Base-by-base conservation (phyloP, 805 yeast species). In the Candida chauliodis region DNA sequence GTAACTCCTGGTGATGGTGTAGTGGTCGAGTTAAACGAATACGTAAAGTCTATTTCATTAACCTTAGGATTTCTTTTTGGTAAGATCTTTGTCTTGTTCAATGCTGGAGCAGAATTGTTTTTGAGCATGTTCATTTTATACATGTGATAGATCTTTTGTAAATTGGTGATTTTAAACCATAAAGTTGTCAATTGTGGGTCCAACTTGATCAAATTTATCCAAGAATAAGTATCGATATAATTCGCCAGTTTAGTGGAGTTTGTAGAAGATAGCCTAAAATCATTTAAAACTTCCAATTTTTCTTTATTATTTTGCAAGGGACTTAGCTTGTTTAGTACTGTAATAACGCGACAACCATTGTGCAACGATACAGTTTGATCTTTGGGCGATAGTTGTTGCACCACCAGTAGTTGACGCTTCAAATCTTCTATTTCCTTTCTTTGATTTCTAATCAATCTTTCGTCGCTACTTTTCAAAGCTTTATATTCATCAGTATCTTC, bases 101-200 rank as follows among this genome's bases (percentile, higher is more conserved):
- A 16, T 8, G 27, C 4, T 29, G 39, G 30, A 28, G 17, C 27
- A 25, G 46, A 43, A 26, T 30, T 34, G 34, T 36, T 32, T 23
- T 40, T 45, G 5, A 46, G 29, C 42, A 30, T 34, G 21, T 41
- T 38, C 35, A 55, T 51, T 44, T 66, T 67, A 50, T 63, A 68
- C 30, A 55, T 44, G 40, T 61, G 65, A 49, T 68, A 68, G 9
- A 62, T 52, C 35, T 64, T 66, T 45, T 67, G 74, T 41, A 68
- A 49, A 36, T 56, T 61, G 22, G 66, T 62, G 42, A 68, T 66
- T 33, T 59, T 62, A 38, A 48, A 56, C 74, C 74, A 68, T 31
- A 68, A 52, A 3, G 58, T 49, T 13, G 71, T 61, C 26, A 68
- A 53, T 30, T 63, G 66, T 0, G 69, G 69, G 44, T 68, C 74